These are phyloP conservation scores for Pseudocercospora musae DNA, from an alignment of 2,329 filamentous ascomycete species.

Conservation along the genomic window DNA sequence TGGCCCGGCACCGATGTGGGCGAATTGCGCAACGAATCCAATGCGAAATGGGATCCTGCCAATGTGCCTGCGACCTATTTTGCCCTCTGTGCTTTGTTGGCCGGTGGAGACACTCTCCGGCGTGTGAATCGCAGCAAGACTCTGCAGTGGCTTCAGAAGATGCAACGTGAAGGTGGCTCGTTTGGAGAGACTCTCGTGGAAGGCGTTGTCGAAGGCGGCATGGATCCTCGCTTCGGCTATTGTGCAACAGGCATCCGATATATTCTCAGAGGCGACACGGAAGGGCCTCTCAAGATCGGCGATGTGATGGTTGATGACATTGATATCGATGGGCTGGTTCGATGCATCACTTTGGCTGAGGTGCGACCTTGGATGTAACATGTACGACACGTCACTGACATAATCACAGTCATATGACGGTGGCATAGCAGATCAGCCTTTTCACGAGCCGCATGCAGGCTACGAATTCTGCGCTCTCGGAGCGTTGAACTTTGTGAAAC, in stretches of 20 bases:
- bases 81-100: conserved; percentile 70
- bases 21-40: conserved; percentile 47
- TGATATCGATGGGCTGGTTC: conserved; percentile 65
- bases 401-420: conserved; percentile 73
- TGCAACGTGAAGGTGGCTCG: conserved; percentile 83
- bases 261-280: conserved; percentile 57
- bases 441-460: conserved; percentile 82
- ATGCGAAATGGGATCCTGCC: conserved; percentile 65
- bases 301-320: conserved; percentile 66
- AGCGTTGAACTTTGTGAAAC: conserved; percentile 71
- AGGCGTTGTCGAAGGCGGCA: conserved; percentile 67
- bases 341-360: conserved; percentile 65
- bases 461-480: conserved; percentile 87
- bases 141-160: conserved; percentile 66
- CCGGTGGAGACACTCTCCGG: conserved; percentile 58
- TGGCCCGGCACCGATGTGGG: conserved; percentile 66
- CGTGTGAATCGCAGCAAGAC: conserved; percentile 66
- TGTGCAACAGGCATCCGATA: conserved; percentile 77
- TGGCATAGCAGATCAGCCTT: conserved; percentile 73
- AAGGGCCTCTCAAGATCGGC: conserved; percentile 54
- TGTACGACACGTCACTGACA: conserved; percentile 6
- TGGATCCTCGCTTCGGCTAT: conserved; percentile 85
- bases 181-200: conserved; percentile 77
- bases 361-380: conserved; percentile 27
- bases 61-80: conserved; percentile 89